Conservation (phyloP, 805 yeast genomes). For the Yarrowia yakushimensis region DNA sequence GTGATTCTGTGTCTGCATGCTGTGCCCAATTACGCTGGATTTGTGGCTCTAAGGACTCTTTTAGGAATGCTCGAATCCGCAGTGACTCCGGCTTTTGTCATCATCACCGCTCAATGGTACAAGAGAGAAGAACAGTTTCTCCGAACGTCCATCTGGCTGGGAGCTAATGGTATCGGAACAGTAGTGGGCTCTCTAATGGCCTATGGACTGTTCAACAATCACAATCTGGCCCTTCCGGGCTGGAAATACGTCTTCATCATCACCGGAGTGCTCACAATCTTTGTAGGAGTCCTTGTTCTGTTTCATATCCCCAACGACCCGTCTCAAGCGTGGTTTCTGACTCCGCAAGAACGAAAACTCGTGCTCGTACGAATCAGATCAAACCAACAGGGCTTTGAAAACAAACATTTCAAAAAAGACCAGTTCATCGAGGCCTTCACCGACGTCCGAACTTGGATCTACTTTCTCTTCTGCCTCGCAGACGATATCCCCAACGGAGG, state of each 20-base stretch:
- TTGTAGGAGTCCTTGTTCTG: not conserved
- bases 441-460: not conserved
- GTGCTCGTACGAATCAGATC: not conserved
- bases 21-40: not conserved
- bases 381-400: not conserved
- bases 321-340: not conserved
- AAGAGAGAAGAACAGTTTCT: too few relatives aligned
- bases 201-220: not conserved
- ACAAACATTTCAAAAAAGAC: not conserved
- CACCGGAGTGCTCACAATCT: not conserved
- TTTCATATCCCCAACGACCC: not conserved
- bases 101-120: too few relatives aligned
- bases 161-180: not conserved
- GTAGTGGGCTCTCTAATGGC: not conserved
- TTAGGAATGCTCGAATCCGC: not conserved
- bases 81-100: too few relatives aligned
- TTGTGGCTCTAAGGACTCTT: not conserved
- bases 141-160: too few relatives aligned
- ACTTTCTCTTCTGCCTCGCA: not conserved
- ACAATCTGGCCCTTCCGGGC: not conserved
- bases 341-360: not conserved
- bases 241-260: not conserved
- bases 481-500: not conserved
- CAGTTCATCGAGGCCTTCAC: not conserved
- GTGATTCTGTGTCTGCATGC: not conserved